Base-by-base conservation (phyloP, 306 rosid genomes). In the Pyrus communis region DNA sequence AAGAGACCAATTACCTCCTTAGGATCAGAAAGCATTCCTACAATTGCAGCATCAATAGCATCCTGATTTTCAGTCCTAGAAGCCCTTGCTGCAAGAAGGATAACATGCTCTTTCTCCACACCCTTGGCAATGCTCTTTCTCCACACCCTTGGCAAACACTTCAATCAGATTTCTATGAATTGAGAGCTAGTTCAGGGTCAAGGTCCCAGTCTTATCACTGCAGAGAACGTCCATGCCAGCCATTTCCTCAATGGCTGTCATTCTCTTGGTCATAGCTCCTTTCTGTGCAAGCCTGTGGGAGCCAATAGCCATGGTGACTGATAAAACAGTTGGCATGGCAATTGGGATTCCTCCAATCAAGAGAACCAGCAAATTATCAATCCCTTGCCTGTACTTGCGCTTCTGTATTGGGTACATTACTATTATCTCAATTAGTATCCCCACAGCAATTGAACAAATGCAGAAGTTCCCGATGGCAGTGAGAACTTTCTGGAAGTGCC, bases 181-280 rank as follows among this genome's bases (percentile, higher is more conserved):
- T 69, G 88, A 69, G 40, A 95, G 79, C 88, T 92, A 91, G 81
- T 95, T 95, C 64, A 95, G 81, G 33, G 99, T 95, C 52, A 95
- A 81, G 58, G 99, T 95, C 46, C 99, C 99, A 4, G 99, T 95
- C 89, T 95, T 95, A 77, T 95, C 99, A 89, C 99, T 95, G 84
- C 99, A 95, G 57, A 95, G 92, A 27, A 95, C 99, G 71, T 95
- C 98, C 99, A 95, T 95, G 70, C 99, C 99, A 31, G 99, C 99
- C 99, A 95, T 95, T 90, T 95, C 99, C 84, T 95, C 99, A 78
- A 95, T 95, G 67, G 99, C 98, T 18, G 99, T 95, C 99, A 95
- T 95, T 69, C 99, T 72, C 68, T 95, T 95, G 76, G 99, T 92
- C 23, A 95, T 95, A 49, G 99, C 99, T 64, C 99, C 99, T 85